These are phyloP conservation scores for Neonothopanus nambi DNA, from an alignment of 1,284 basidiomycete genomes.

Conservation along the genomic window DNA sequence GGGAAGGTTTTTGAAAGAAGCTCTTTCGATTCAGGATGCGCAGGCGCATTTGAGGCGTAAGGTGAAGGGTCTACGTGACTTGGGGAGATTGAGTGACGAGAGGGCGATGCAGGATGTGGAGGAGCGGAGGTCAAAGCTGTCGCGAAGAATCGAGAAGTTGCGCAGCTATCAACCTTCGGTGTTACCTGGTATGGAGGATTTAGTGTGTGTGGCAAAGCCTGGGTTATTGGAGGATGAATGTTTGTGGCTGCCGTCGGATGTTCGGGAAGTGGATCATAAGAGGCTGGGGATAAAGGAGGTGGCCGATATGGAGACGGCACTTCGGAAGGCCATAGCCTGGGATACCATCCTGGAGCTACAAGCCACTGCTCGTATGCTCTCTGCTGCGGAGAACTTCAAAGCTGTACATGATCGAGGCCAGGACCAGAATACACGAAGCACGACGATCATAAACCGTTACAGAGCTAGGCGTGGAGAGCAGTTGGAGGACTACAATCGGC, in stretches of 20 bases:
- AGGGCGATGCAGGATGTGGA: too few species aligned
- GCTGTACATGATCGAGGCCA: slow-evolving; percentile 2
- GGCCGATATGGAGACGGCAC: background rate
- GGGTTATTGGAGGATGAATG: background rate
- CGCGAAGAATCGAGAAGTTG: background rate
- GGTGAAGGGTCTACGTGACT: too few species aligned
- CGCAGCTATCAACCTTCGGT: background rate
- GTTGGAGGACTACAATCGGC: background rate
- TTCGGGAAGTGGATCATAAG: background rate
- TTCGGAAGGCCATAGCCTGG: background rate
- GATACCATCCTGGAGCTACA: background rate
- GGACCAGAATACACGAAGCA: background rate
- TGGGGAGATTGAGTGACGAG: too few species aligned
- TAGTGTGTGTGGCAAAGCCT: background rate
- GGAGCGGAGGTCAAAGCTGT: background rate
- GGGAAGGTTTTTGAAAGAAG: too few species aligned
- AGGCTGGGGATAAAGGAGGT: background rate
- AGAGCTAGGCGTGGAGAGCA: background rate
- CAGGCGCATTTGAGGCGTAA: too few species aligned
- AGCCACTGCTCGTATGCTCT: background rate
- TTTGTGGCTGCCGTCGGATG: background rate
- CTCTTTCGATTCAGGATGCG: too few species aligned
- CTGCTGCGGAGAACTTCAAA: background rate
- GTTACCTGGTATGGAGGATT: background rate
- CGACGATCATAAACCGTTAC: background rate